phyloP scores from a whole-genome alignment of 2,329 filamentous ascomycete genomes.

The Tolypocladium sp. region DNA sequence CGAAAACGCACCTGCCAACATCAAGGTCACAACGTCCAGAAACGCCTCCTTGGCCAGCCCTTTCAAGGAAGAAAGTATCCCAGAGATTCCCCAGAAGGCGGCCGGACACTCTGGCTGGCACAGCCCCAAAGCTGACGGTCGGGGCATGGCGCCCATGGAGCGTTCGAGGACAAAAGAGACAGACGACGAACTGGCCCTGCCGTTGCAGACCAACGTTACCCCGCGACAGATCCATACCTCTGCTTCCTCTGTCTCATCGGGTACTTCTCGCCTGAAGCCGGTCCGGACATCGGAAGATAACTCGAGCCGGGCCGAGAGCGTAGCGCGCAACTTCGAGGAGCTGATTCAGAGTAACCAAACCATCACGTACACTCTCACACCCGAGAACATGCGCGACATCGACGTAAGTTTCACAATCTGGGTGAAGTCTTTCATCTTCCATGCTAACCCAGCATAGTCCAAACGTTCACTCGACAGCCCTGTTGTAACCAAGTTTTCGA shows the following conservation, averaged over 20 bases:
- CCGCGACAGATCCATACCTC: conserved; percentile 35
- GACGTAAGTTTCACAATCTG: conserved; percentile 42
- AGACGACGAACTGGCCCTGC: conserved; percentile 18
- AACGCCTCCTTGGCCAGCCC: conserved; percentile 17
- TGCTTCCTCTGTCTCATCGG: conserved; percentile 42
- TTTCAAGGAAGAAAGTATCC: conserved; percentile 20
- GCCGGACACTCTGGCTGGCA: conserved; percentile 14
- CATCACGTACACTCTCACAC: conserved; percentile 73
- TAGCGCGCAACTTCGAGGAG: conserved; percentile 64
- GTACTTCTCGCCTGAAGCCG: conserved; percentile 40
- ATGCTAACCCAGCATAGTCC: conserved; percentile 20
- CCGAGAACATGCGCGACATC: conserved; percentile 68
- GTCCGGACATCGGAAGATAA: conserved; percentile 52
- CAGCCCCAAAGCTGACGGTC: conserved; percentile 18
- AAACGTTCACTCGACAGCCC: conserved; percentile 33
- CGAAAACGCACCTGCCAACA: conserved; percentile 12
- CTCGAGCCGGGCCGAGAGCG: conserved; percentile 41
- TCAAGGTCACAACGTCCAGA: conserved; percentile 26
- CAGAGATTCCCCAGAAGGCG: conserved; percentile 23
- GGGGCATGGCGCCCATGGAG: conserved; percentile 30
- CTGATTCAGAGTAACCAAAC: conserved; percentile 76
- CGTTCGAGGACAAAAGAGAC: conserved; percentile 23
- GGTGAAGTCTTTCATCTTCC: not conserved
- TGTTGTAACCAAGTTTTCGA: conserved; percentile 27
- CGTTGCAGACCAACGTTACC: conserved; percentile 12